A percentile compares a stretch with the other conserved stretches of the same genome.
Evolutionary conservation across 2,329 filamentous ascomycete genomes (phyloP).

Genomic region (Colletotrichum caudatum): DNA sequence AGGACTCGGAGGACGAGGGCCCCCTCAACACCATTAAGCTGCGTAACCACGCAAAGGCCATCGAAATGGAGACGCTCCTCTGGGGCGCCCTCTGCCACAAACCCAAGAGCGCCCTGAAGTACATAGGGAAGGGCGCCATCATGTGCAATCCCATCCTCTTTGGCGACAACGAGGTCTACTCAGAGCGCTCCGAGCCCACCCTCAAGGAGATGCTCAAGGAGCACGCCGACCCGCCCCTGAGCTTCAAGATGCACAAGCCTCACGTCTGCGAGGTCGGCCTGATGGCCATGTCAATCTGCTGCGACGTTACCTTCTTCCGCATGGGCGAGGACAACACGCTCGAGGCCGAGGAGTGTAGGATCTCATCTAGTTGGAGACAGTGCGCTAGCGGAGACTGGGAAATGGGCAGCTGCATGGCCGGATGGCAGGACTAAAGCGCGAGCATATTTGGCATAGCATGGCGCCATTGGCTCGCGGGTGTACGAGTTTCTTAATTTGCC

Average conservation of each 20-base stretch:
- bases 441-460: neutral
- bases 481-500: neutral
- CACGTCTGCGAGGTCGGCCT: conserved; percentile 54
- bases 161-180: conserved; percentile 45
- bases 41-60: conserved; percentile 53
- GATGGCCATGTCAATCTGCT: conserved; percentile 53
- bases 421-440: conserved; percentile 34
- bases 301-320: conserved; percentile 49
- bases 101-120: conserved; percentile 51
- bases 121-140: conserved; percentile 54
- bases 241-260: conserved; percentile 50
- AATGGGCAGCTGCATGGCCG: conserved; percentile 41
- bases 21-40: conserved; percentile 51
- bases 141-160: conserved; percentile 53
- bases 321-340: conserved; percentile 44
- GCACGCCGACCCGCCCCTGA: conserved; percentile 46
- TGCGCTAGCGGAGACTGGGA: conserved; percentile 53
- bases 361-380: conserved; percentile 51
- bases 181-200: conserved; percentile 46
- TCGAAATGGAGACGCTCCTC: conserved; percentile 54
- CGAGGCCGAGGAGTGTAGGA: conserved; percentile 48
- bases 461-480: neutral
- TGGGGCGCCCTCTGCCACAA: conserved; percentile 55
- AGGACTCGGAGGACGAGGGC: conserved; percentile 37
- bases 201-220: conserved; percentile 49